These are phyloP conservation scores for Cyclocybe cylindracea DNA, from an alignment of 768 basidiomycete species.

Conservation along the genomic window DNA sequence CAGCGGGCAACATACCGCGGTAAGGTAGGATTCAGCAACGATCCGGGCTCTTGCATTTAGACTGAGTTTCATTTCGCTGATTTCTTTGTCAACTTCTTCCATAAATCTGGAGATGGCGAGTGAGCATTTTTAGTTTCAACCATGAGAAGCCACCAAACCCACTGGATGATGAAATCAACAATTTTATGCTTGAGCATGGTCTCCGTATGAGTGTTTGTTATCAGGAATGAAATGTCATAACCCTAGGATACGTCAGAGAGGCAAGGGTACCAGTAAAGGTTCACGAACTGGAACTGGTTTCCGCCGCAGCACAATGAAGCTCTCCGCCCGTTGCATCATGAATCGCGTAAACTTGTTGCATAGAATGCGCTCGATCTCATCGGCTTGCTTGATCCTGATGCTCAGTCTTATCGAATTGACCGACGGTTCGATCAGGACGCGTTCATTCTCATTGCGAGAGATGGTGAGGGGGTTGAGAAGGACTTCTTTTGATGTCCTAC, in stretches of 20 bases:
- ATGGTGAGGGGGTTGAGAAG: conserved; percentile 92
- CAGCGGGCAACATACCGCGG: conserved; percentile 59
- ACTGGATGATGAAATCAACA: conserved; percentile 99
- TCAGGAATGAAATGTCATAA: conserved; percentile 97
- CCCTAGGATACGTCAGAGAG: conserved; percentile 54
- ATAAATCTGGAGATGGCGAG: conserved; percentile 65
- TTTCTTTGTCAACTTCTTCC: conserved; percentile 99
- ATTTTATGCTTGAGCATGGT: conserved; percentile 99
- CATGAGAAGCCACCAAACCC: conserved; percentile 24
- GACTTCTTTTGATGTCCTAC: conserved; percentile 89
- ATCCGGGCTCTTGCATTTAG: conserved; percentile 95
- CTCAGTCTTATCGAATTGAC: conserved; percentile 96
- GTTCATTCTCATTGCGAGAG: conserved; percentile 96
- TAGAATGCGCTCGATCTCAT: conserved; percentile 96
- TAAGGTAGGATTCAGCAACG: conserved; percentile 95
- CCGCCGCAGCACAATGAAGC: conserved; percentile 92
- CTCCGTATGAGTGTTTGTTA: conserved; percentile 95
- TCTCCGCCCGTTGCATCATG: conserved; percentile 99
- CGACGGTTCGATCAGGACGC: conserved; percentile 95
- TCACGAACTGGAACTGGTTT: conserved; percentile 82
- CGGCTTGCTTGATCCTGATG: conserved; percentile 99
- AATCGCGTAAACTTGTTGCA: conserved; percentile 99
- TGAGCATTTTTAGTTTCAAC: conserved; percentile 1
- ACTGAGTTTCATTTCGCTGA: conserved; percentile 98
- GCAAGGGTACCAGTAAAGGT: background rate